Percentiles rank a stretch among this genome's conserved stretches.
phyloP scores from a whole-genome alignment of 352 stramenopile genomes.

The Phytophthora europaea region DNA sequence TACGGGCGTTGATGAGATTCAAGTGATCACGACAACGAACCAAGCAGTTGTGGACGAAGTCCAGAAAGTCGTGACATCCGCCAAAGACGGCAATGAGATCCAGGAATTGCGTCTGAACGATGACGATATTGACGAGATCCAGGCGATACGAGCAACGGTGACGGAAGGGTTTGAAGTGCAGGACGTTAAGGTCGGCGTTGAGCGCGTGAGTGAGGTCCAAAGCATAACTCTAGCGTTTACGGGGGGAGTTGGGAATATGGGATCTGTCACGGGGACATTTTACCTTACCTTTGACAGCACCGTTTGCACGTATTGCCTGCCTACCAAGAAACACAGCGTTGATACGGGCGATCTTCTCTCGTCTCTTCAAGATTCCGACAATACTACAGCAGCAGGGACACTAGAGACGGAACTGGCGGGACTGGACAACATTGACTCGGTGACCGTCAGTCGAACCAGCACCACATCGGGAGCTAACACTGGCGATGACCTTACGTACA shows the following conservation, averaged over 20 bases:
- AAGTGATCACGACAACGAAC: slow-evolving; percentile 86
- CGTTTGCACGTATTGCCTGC: slow-evolving; percentile 80
- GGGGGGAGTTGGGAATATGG: slow-evolving; percentile 57
- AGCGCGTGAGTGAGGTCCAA: slow-evolving; percentile 85
- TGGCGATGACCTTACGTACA: slow-evolving; percentile 69
- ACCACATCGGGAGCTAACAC: slow-evolving; percentile 4
- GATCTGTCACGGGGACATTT: slow-evolving; percentile 57
- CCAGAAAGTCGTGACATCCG: slow-evolving; percentile 92
- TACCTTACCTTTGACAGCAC: slow-evolving; percentile 73
- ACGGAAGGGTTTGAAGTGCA: slow-evolving; percentile 90
- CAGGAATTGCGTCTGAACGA: slow-evolving; percentile 86
- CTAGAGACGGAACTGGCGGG: slow-evolving; percentile 43
- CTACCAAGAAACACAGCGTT: slow-evolving; percentile 49
- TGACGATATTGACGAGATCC: slow-evolving; percentile 93
- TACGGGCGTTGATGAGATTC: slow-evolving; percentile 88
- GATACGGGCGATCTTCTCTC: slow-evolving; percentile 46
- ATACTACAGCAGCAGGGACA: slow-evolving; percentile 7
- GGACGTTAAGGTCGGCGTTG: slow-evolving; percentile 79
- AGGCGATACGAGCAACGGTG: slow-evolving; percentile 87
- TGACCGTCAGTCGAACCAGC: slow-evolving; percentile 46
- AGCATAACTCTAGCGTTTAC: slow-evolving; percentile 81
- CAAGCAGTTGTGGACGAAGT: slow-evolving; percentile 89
- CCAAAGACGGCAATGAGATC: slow-evolving; percentile 94
- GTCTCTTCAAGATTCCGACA: slow-evolving; percentile 29
- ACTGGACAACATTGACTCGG: slow-evolving; percentile 73